phyloP scores from a whole-genome alignment of 345 rosid species.

The Garcia nutans region DNA sequence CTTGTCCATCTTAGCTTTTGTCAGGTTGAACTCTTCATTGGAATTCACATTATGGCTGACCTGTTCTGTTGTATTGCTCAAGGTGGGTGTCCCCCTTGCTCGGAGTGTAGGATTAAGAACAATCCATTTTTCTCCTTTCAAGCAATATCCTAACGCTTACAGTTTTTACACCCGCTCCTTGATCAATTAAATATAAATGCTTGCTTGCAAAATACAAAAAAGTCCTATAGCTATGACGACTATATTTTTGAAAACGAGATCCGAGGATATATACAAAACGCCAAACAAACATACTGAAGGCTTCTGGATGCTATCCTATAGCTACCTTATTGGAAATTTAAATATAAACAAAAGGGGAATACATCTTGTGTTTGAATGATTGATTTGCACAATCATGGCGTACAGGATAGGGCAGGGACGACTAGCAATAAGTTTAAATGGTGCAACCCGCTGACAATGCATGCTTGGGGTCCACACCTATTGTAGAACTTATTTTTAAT shows the following conservation, averaged over 20 bases:
- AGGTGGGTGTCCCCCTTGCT: conserved; percentile 8
- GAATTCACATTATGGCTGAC: conserved; percentile 19
- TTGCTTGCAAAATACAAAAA: conserved; percentile 5
- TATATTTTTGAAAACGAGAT: neutral
- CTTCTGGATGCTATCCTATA: too few relatives aligned
- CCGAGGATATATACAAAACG: neutral
- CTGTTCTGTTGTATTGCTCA: neutral
- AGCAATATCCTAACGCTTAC: conserved; percentile 12
- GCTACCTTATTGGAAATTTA: conserved; percentile 8
- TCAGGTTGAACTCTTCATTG: conserved; percentile 40
- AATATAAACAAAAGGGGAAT: neutral
- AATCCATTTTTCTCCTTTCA: conserved; percentile 40
- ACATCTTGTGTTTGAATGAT: conserved; percentile 3
- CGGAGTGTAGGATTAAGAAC: conserved; percentile 23
- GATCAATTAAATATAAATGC: conserved; percentile 10
- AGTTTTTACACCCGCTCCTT: neutral
- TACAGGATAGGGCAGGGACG: neutral
- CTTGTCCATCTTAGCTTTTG: conserved; percentile 43
- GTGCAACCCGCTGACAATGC: neutral
- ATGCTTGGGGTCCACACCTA: neutral
- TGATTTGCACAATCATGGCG: conserved; percentile 4
- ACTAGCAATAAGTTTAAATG: neutral
- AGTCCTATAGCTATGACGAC: neutral
- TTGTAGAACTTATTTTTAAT: too few relatives aligned
- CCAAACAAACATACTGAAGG: neutral